Base-by-base conservation (phyloP, 2,329 filamentous ascomycete species). In the Neofusicoccum parvum region DNA sequence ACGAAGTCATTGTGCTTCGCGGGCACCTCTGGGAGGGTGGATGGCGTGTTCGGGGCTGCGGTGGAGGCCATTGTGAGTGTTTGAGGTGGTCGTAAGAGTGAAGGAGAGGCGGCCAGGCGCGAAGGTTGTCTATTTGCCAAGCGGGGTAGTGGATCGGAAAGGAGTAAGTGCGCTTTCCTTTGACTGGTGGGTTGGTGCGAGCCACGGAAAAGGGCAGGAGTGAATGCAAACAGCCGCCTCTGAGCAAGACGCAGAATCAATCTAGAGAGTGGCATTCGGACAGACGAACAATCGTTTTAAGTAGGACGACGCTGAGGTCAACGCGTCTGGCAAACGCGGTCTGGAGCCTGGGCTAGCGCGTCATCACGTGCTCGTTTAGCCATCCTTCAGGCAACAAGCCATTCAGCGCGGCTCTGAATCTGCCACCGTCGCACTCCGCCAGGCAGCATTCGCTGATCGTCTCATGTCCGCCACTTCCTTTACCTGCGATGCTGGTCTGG, bases 1-100 rank as follows among this genome's bases (percentile, higher is more conserved):
- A 83, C 74, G 75, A 82, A 82, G 34, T 79, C 71, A n/a, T 69
- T 68, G 66, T 80, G 79, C 49, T 73, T 71, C 9, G 69, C 75
- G n/a, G 79, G 80, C 6, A 81, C 70, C 11, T 68, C 9, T 3
- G 79, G 79, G 15, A 81, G 72, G 14, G 51, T 34, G 12, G 59
- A 50, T 32, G 56, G 43, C 12, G 32, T n/a, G 43, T 20, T 37
- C 14, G 43, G 11, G 1, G 4, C 23, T 36, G 41, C 43, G 7
- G 43, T 10, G n/a, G 53, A 58, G 7, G 17, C 56, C 56, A 60
- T 60, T 10, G n/a, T 59, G 54, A 7, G 32, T 15, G 41, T 20
- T 3, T 1, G 39, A 17, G 12, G 12, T 27, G 11, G 43, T 14
- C 10, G 32, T 2, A 12, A 15, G 27, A 37, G 11, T 9, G 4